Evolutionary conservation across 2,329 filamentous ascomycete species (phyloP), one percentile per base, ranked within the genome.

Genomic region (Ascochyta rabiei): DNA sequence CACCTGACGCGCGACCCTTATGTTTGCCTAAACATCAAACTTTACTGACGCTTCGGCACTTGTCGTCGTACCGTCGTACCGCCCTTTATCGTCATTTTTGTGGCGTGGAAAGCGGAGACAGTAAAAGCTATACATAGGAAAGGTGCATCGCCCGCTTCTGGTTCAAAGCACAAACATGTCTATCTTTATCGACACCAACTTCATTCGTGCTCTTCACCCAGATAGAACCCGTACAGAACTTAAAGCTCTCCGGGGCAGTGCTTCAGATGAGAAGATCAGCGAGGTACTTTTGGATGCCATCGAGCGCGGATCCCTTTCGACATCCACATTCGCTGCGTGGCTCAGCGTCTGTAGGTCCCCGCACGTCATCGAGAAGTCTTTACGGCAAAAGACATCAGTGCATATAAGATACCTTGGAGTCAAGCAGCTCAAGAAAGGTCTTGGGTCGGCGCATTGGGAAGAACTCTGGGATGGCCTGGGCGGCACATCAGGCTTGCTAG

Each of bases 401-500:
- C 23, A 58, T 3, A 53, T 72, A 23, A 63, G 71, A 16, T 30
- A 33, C 18, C 23, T 54, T 2, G 66, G 59, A 0, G 63, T 71
- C 38, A 64, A 61, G 35, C 54, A 56, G 15, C 52, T 73, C 8
- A 44, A 54, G 3, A 65, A 58, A n/a, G 16, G 40, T 0, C 57
- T 73, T 7, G 33, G 40, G 16, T 64, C 64, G 2, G 4, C 46
- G 4, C 35, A 41, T 44, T 74, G 71, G 71, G 56, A 43, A 23
- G 41, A 58, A n/a, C 59, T 49, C 1, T 73, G 69, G 69, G 61
- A 68, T n/a, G 59, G 47, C 0, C 39, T 73, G n/a, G 70, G 68
- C 2, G 65, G 64, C 8, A 57, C 48, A 5, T n/a, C 26, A 19
- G 71, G 70, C 4, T n/a, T 73, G n/a, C 46, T 71, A 6, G 54